phyloP scores from a whole-genome alignment of 352 stramenopile species.

The Phytophthora pini region DNA sequence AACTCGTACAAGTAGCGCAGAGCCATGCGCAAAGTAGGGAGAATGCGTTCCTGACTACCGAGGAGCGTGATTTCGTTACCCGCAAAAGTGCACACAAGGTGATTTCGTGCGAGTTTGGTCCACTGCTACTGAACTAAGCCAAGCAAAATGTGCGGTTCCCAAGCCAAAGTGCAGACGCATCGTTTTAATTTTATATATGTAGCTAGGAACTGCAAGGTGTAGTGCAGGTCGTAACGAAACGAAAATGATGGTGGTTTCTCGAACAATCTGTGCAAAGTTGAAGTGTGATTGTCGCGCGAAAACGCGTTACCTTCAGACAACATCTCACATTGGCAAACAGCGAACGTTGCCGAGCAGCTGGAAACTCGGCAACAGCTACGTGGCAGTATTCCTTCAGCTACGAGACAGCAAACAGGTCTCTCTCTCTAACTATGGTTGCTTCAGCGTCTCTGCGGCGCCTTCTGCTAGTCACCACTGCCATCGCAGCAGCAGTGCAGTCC shows the following conservation, averaged over 20 bases:
- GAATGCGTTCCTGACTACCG: conserved; percentile 38
- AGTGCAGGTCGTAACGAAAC: not conserved
- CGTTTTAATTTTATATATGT: not conserved
- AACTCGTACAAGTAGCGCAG: conserved; percentile 62
- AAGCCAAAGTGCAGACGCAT: not conserved
- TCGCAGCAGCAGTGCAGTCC: conserved; percentile 10
- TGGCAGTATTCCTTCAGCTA: conserved; percentile 15
- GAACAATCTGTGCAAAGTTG: conserved; percentile 29
- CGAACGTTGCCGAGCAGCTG: not conserved
- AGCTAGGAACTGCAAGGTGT: not conserved
- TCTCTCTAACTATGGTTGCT: conserved; percentile 10
- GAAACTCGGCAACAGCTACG: conserved; percentile 12
- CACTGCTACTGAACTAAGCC: conserved; percentile 15
- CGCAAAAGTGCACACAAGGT: conserved; percentile 55
- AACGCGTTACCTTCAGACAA: conserved; percentile 19
- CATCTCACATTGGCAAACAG: not conserved
- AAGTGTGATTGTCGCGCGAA: conserved; percentile 24
- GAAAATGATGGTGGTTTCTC: conserved; percentile 16
- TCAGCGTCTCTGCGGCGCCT: conserved; percentile 7
- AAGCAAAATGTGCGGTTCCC: no score
- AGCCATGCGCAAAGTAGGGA: conserved; percentile 34
- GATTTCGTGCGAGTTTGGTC: conserved; percentile 42
- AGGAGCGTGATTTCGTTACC: conserved; percentile 54
- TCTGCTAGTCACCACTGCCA: conserved; percentile 8
- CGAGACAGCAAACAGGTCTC: not conserved